Base-by-base conservation (phyloP, 2,329 filamentous ascomycete genomes). In the Beauveria varroae region DNA sequence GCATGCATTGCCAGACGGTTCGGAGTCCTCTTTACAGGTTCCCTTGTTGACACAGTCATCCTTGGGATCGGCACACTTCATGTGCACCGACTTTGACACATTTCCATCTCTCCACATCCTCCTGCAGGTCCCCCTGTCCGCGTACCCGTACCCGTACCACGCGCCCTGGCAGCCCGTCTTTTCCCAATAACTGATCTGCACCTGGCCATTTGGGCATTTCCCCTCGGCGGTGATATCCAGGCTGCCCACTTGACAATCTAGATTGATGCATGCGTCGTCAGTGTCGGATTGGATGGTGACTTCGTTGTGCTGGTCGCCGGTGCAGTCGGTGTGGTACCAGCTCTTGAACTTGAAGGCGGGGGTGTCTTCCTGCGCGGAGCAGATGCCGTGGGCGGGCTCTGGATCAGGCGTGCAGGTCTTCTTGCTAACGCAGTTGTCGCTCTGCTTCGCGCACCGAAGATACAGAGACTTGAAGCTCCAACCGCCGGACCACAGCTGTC, bases 281-380 rank as follows among this genome's bases (percentile, higher is more conserved):
- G 30, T 49, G 18, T 50, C 18, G 20, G 10, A 9, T 30, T 47
- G 24, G 16, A 64, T 16, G 5, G 37, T 28, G 16, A 52, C 26
- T 9, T 56, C 47, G 41, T 63, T 63, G 40, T 61, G 28, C n/a
- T 57, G 14, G 10, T 47, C 53, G 16, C 62, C 62, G 0, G 62
- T 61, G 26, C 62, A 58, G 53, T 63, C 62, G 5, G 44, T 24
- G 22, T 58, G 62, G 51, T 60, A 62, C 12, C 6, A 24, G n/a
- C 47, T 55, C 28, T 58, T 49, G 52, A 63, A 4, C 43, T 52
- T 30, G 24, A 60, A 60, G 6, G 57, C 37, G 46, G 20, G 10
- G 34, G 3, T n/a, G 46, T 28, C 34, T 9, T 34, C 14, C 46
- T 60, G 26, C 12, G 34, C 46, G 9, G 24, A 28, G 57, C 57